Base-by-base conservation (phyloP, 257 asterid genomes). In the Avicennia marina region DNA sequence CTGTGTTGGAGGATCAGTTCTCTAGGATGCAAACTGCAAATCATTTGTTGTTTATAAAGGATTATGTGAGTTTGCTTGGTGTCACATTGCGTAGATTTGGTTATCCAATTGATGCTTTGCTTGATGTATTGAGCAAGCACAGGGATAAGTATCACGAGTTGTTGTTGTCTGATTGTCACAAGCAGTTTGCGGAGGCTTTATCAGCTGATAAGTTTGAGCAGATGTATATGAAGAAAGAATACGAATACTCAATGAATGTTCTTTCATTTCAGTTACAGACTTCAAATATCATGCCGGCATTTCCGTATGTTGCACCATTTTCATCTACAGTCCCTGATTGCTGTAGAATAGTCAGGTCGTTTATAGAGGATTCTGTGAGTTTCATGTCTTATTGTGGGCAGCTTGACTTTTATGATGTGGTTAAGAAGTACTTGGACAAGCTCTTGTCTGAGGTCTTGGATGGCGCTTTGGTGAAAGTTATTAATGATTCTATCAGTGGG, bases 201-300 rank as follows among this genome's bases (percentile, higher is more conserved):
- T 72, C 95, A 3, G 94, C 90, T 0, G 98, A 91, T 82, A 88
- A 85, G 65, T 81, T 88, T 64, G 98, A 91, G 72, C 98, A 88
- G 74, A 88, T 91, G 98, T 88, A 82, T 64, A 88, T 91, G 98
- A 91, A 81, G 85, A 91, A 91, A 69, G 98, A 91, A 71, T 91
- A 87, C 6, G 98, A 91, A 60, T 91, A 87, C 51, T 78, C 88
- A 0, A 88, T 88, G 98, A 88, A 91, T 62, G 95, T 91, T 65
- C 78, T 88, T 16, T 88, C 96, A 2, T 91, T 91, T 75, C 98
- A 91, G 76, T 56, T 91, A 56, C 98, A 91, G 74, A 88, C 95
- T 1, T 88, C 98, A 7, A 82, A 88, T 70, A 78, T 88, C 60
- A 82, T 83, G 90, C 98, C 98, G 4, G 98, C 98, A 5, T 91